Evolutionary conservation across 108 stramenopile genomes (phyloP), one percentile per base, ranked within the genome.

Genomic region (Poteriospumella lacustris): DNA sequence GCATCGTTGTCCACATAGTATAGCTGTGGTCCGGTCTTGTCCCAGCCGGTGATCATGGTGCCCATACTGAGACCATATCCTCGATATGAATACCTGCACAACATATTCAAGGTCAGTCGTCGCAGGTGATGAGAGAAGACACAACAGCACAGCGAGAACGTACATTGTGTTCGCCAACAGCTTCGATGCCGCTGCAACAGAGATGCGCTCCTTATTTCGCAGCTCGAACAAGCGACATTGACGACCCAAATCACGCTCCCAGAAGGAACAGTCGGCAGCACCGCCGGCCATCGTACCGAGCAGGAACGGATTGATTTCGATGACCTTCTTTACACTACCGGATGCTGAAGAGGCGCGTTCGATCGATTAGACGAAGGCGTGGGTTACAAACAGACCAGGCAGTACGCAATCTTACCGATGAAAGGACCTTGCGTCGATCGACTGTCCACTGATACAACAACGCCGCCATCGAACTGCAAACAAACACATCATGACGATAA

Each of bases 1-100:
- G 95, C 99, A 77, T 98, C 97, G 76, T 97, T 90, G 87, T 99
- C 99, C 5, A 98, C 97, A 77, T 98, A 99, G 85, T 96, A 99
- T 75, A 99, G 87, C 85, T 98, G 97, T 41, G 97, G 95, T 42
- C 97, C 97, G 29, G 94, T 96, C 80, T 96, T 93, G 87, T 98
- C 97, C 95, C 95, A 96, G 36, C 97, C 97, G 2, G 94, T 91
- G 75, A 98, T 87, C 97, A 98, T 98, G 69, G 95, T 89, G 29
- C 99, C 99, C 96, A 99, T 98, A 76, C 91, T 92, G 60, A 99
- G 82, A 24, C 97, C 99, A 79, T 97, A 97, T 76, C 99, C 99
- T 38, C 96, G 90, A 87, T 98, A 99, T 67, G 91, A 88, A 59
- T 86, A 42, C 80, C 82, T 83, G 39, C 82, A 91, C 95, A 26